These are phyloP conservation scores for Cenchrus fungigraminus DNA, from an alignment of 176 grass and related monocot species.

Conservation along the genomic window DNA sequence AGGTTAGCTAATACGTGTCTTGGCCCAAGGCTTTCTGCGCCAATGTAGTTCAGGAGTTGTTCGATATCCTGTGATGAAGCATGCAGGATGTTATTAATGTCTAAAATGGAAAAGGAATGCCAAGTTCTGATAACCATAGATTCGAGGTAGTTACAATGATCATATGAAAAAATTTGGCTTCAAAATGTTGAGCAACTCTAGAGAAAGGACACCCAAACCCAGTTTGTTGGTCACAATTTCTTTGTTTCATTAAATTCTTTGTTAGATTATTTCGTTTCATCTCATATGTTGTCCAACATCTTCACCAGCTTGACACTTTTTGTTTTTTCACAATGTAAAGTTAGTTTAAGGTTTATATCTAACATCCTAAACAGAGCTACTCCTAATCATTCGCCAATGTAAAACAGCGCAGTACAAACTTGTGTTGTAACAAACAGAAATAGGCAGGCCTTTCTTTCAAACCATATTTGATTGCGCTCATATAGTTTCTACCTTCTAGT, in stretches of 20 bases:
- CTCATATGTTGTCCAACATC: neutral
- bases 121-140: neutral
- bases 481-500: neutral
- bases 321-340: no score
- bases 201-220: neutral
- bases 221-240: neutral
- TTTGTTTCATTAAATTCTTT: neutral
- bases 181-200: neutral
- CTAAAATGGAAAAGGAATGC: neutral
- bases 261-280: neutral
- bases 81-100: neutral
- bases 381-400: neutral
- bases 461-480: neutral
- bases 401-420: no score
- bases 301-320: constrained; percentile 12
- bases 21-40: constrained; percentile 80
- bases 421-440: neutral
- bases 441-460: neutral
- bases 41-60: constrained; percentile 90
- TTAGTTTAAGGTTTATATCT: neutral
- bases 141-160: neutral
- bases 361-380: neutral
- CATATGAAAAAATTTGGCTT: neutral
- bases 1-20: constrained; percentile 94
- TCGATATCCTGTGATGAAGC: constrained; percentile 65